These are phyloP conservation scores for Fusarium sarcochroum DNA, from an alignment of 2,329 filamentous ascomycete species.

Conservation along the genomic window DNA sequence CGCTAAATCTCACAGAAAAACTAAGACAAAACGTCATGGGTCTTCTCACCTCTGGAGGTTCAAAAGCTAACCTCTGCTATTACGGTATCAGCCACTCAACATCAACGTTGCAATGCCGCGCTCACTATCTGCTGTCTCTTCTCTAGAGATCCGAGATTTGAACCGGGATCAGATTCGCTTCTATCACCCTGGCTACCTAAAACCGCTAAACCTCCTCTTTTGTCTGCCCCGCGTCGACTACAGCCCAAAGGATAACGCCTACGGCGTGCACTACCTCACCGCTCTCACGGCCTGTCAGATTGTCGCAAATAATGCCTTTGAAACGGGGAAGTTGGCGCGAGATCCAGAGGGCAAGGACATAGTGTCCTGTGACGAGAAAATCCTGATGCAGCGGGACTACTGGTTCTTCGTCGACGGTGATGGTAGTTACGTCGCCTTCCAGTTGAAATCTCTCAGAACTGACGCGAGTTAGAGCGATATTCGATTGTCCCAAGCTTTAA, in stretches of 20 bases:
- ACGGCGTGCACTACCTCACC: conserved; percentile 32
- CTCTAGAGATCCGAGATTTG: conserved; percentile 33
- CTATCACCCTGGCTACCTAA: conserved; percentile 39
- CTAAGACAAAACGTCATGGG: conserved; percentile 33
- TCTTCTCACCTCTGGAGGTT: background rate
- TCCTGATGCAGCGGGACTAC: conserved; percentile 32
- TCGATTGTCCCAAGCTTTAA: conserved; percentile 34
- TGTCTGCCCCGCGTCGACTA: conserved; percentile 40
- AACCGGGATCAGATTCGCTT: conserved; percentile 41
- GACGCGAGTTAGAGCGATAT: conserved; percentile 27
- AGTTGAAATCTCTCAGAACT: background rate
- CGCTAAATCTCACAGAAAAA: conserved; percentile 5
- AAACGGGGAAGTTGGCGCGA: conserved; percentile 5
- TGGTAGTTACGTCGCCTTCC: conserved; percentile 4
- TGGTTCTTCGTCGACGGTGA: conserved; percentile 40
- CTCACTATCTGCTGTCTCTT: conserved; percentile 37
- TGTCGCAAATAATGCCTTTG: conserved; percentile 38
- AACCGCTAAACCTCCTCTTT: conserved; percentile 36
- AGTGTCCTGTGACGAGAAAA: conserved; percentile 3
- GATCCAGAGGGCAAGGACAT: conserved; percentile 30
- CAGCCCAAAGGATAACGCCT: background rate
- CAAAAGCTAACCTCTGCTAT: conserved; percentile 3
- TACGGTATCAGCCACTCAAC: conserved; percentile 26
- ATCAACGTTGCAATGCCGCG: conserved; percentile 32
- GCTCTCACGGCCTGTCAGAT: conserved; percentile 38